These are phyloP conservation scores for Ceratobasidium sp. DNA, from an alignment of 1,284 basidiomycete genomes.

Conservation along the genomic window DNA sequence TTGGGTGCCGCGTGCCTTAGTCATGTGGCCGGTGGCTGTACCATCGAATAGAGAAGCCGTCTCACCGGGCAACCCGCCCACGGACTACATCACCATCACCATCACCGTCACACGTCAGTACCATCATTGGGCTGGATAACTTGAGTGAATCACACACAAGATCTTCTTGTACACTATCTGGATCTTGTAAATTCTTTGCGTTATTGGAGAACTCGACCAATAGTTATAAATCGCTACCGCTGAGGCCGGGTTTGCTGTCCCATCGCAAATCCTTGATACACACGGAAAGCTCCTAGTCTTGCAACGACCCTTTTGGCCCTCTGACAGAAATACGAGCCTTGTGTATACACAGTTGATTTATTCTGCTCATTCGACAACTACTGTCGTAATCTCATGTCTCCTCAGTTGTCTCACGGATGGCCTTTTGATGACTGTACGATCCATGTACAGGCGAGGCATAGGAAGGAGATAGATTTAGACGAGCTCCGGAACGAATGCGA, in stretches of 20 bases:
- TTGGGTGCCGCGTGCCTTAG: no score
- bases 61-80: neutral
- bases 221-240: neutral
- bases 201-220: no score
- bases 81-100: neutral
- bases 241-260: neutral
- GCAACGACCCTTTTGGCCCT: neutral
- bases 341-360: neutral
- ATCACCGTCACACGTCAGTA: neutral
- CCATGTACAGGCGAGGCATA: constrained; percentile 25
- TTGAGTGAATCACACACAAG: neutral
- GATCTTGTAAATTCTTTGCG: neutral
- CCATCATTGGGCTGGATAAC: neutral
- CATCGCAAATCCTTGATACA: neutral
- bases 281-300: no score
- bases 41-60: neutral
- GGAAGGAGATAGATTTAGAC: neutral
- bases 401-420: constrained; percentile 28
- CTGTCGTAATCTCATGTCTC: neutral
- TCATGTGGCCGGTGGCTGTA: neutral
- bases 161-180: neutral
- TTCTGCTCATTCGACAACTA: neutral
- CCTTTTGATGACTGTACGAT: constrained; percentile 35
- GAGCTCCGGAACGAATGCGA: constrained; percentile 2
- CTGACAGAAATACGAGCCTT: neutral